phyloP scores from a whole-genome alignment of 2,329 filamentous ascomycete species.

The Graphilbum sp. region DNA sequence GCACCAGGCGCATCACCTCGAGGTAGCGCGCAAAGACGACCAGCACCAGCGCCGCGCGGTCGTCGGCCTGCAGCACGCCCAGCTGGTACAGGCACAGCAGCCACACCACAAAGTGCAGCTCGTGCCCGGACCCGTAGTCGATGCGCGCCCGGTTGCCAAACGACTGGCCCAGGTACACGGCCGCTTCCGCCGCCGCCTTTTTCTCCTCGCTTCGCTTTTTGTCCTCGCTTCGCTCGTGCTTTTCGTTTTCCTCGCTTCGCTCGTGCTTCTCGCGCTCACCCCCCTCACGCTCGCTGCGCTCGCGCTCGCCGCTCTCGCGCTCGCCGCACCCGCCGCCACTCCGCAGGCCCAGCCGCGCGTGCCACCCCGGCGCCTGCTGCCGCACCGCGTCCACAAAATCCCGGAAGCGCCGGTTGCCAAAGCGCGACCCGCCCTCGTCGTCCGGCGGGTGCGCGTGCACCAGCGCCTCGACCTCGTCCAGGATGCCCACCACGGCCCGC shows the following conservation, averaged over 20 bases:
- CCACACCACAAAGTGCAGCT: conserved; percentile 95
- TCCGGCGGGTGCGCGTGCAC: conserved; percentile 59
- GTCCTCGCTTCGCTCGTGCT: neutral
- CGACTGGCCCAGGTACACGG: conserved; percentile 64
- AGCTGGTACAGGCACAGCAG: conserved; percentile 85
- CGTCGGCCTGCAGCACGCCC: conserved; percentile 39
- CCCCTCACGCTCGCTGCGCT: too few species aligned
- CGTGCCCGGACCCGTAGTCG: conserved; percentile 94
- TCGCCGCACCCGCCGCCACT: neutral
- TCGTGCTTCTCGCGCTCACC: too few species aligned
- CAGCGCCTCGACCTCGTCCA: conserved; percentile 52
- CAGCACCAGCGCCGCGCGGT: conserved; percentile 62
- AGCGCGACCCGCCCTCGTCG: conserved; percentile 76
- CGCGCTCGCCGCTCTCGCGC: neutral
- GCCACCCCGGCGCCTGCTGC: conserved; percentile 43
- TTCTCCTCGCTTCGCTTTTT: neutral
- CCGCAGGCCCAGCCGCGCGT: conserved; percentile 37
- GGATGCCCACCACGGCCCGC: conserved; percentile 47
- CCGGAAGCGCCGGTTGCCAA: conserved; percentile 87
- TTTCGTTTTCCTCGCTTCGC: neutral
- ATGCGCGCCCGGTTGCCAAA: conserved; percentile 79
- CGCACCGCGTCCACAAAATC: conserved; percentile 58
- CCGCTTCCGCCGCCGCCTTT: conserved; percentile 48
- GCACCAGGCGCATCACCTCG: conserved; percentile 68
- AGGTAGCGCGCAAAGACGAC: conserved; percentile 73